Evolutionary conservation across 208 protist species (phyloP), one percentile per base, ranked within the genome.

Genomic region (Crithidia mellificae): DNA sequence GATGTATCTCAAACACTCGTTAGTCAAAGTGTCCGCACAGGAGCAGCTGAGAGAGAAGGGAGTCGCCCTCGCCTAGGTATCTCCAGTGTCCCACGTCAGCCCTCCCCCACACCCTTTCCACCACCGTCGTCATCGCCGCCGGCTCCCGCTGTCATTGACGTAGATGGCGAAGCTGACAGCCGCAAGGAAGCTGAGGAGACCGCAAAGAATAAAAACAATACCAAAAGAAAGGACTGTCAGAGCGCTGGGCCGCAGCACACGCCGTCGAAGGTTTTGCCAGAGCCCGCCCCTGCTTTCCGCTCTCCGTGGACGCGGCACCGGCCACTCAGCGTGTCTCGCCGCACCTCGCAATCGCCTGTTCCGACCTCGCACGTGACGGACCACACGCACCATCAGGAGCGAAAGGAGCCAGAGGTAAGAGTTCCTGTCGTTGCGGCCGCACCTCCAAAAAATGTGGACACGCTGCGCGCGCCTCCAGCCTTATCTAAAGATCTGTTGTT

Each of bases 301-400:
- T 65, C 55, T 9, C 44, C 57, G 46, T 76, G 70, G 70, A 6
- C 63, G 41, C 25, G 32, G 12, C 70, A 76, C 41, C 54, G 54
- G 14, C 70, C 70, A 6, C 56, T 76, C 36, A 69, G 63, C 34
- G 29, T 76, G 47, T 76, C 70, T 19, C 63, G 63, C 20, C 70
- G 63, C 20, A 30, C 34, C 19, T 63, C 65, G 2, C 54, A 24
- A n/a, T 76, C 70, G 8, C 70, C 52, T 11, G 38, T 36, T 6
- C 70, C 70, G 20, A 2, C 63, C 7, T 15, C 62, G 44, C 32
- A n/a, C n/a, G n/a, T n/a, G n/a, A n/a, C n/a, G n/a, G n/a, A n/a
- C n/a, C n/a, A n/a, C n/a, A 1, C 27, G 38, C 57, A 46, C 6
- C 12, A 41, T 9, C 29, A 46, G 34, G 24, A 63, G 24, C 17